Evolutionary conservation across 495 filamentous ascomycete genomes (phyloP), one percentile per base, ranked within the genome.

Genomic region (Amorphotheca resinae): DNA sequence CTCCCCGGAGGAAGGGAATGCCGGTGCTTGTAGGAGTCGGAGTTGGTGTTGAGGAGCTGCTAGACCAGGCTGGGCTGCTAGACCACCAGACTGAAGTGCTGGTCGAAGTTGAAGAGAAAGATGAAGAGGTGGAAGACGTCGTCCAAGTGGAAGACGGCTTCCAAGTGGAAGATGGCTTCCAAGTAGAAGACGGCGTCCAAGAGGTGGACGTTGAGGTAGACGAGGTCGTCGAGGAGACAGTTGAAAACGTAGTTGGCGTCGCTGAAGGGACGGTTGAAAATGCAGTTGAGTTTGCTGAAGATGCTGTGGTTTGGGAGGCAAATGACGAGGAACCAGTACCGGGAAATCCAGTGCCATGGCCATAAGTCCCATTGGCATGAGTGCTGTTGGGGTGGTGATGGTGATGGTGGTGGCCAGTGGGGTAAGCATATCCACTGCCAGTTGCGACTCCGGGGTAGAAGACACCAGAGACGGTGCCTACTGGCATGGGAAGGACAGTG

Each of bases 1-100:
- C 45, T 9, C 52, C 49, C 16, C 46, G 31, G 12, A 53, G 46
- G 21, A 53, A 53, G n/a, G 44, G 39, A 17, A 33, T 34, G 20
- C 15, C 23, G 9, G 21, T 32, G 15, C 20, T 12, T 16, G 9
- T 35, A 7, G 31, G 9, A 14, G 42, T 36, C 4, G 11, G n/a
- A n/a, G 16, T 16, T 41, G 38, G 14, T 16, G 5, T 15, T 28
- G 38, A 28, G 6, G 38, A 41, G 38, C 18, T 37, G 26, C 26
- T 8, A 20, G 12, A 40, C 12, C 32, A 33, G 25, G 32, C 16
- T n/a, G 16, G n/a, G 21, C 26, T 42, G 15, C 38, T 16, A 17
- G 12, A 17, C 9, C 33, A 14, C 16, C 7, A 12, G 12, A 30
- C 26, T 12, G 16, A 2, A 9, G 33, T 14, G 9, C 12, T 2